Conservation (phyloP, 495 filamentous ascomycete genomes). For the Lophiotrema nucula region DNA sequence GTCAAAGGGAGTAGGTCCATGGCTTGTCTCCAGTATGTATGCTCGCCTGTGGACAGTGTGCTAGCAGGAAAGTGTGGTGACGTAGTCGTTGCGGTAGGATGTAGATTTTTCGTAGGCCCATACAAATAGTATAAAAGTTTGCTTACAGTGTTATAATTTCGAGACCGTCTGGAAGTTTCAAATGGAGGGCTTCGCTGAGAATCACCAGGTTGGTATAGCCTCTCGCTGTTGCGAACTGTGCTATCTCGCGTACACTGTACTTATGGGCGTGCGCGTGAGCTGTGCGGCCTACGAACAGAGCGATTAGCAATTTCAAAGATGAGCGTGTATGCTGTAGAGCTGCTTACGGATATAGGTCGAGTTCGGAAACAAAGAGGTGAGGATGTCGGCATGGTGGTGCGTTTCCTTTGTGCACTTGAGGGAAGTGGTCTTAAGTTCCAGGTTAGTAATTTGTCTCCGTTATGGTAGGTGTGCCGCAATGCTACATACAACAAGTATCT, state of each 20-base stretch:
- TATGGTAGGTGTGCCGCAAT: too few species aligned
- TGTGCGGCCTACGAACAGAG: conserved; percentile 74
- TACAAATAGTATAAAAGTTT: too few species aligned
- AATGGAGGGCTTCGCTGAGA: conserved; percentile 67
- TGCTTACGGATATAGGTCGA: conserved; percentile 73
- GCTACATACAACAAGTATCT: conserved; percentile 89
- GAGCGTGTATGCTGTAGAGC: conserved; percentile 57
- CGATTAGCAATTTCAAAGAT: conserved; percentile 57
- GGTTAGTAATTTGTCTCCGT: too few species aligned
- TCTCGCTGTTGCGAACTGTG: conserved; percentile 75
- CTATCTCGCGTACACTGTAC: conserved; percentile 86
- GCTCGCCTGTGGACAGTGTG: too few species aligned
- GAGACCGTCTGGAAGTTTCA: conserved; percentile 72
- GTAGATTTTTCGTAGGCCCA: too few species aligned
- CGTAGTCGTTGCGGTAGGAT: too few species aligned
- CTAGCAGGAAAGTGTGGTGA: too few species aligned
- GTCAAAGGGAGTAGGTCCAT: too few species aligned
- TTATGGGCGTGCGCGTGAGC: conserved; percentile 78
- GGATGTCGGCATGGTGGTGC: conserved; percentile 73
- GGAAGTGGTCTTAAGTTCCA: conserved; percentile 82
- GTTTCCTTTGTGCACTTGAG: conserved; percentile 85
- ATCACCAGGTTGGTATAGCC: conserved; percentile 78
- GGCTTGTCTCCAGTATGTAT: too few species aligned
- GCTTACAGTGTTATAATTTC: conserved; percentile 75
- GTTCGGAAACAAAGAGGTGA: conserved; percentile 82